Conservation (phyloP, 257 asterid species). For the Penstemon eatonii region DNA sequence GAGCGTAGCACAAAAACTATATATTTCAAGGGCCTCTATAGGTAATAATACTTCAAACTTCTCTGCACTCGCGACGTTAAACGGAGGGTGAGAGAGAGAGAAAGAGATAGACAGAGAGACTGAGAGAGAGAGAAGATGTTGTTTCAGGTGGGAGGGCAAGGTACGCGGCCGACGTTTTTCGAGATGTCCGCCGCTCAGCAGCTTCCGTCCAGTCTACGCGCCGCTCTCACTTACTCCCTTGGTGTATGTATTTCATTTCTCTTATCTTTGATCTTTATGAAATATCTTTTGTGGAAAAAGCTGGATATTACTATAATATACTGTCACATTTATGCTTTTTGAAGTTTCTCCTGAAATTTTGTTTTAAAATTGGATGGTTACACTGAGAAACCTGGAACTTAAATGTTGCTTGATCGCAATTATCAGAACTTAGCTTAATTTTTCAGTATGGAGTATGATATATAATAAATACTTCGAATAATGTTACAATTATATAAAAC, state of each 20-base stretch:
- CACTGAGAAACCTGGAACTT: too few species aligned
- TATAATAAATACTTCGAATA: too few species aligned
- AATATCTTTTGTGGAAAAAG: too few species aligned
- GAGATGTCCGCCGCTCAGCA: slow-evolving; percentile 99
- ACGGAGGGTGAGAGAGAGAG: slow-evolving; percentile 2
- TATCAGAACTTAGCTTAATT: background rate
- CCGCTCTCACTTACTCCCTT: slow-evolving; percentile 89
- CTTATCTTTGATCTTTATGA: background rate
- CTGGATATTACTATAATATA: too few species aligned
- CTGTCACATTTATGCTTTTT: too few species aligned
- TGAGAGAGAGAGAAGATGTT: slow-evolving; percentile 51
- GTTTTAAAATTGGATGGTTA: too few species aligned
- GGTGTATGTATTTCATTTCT: slow-evolving; percentile 54
- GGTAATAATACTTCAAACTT: background rate
- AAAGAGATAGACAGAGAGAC: too few species aligned
- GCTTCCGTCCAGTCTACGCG: slow-evolving; percentile 96
- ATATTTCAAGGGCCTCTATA: background rate
- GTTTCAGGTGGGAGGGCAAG: slow-evolving; percentile 99
- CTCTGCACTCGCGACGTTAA: background rate
- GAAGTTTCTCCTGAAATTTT: too few species aligned
- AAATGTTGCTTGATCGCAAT: background rate
- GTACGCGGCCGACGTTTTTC: slow-evolving; percentile 98
- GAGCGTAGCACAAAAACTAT: background rate
- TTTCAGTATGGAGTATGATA: too few species aligned
- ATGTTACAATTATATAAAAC: too few species aligned